Evolutionary conservation across 73 alveolate genomes (phyloP).

Genomic region (Tetrahymena malaccensis): DNA sequence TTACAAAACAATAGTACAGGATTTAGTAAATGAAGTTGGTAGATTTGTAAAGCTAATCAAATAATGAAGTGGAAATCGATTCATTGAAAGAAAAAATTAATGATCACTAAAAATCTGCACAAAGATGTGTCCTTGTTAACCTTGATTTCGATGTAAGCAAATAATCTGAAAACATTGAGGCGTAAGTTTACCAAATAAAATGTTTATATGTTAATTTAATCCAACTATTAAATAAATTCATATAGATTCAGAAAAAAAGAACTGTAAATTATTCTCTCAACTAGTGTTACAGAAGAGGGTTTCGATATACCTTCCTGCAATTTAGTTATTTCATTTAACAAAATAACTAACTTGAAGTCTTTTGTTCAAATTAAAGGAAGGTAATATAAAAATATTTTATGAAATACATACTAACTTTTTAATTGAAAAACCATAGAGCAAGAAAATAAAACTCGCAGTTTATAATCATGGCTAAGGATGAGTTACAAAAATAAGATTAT

Average conservation of each 20-base stretch:
- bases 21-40: neutral
- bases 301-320: constrained; percentile 30
- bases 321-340: neutral
- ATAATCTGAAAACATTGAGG: neutral
- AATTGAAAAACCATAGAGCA: neutral
- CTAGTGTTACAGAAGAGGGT: constrained; percentile 42
- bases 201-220: neutral
- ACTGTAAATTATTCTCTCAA: constrained; percentile 12
- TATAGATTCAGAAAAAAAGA: constrained; percentile 1
- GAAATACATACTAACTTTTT: neutral
- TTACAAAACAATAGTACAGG: neutral
- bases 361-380: neutral
- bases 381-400: neutral
- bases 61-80: neutral
- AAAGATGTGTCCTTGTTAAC: neutral
- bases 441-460: neutral
- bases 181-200: neutral
- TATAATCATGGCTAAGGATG: neutral
- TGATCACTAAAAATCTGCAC: neutral
- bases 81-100: neutral
- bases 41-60: neutral
- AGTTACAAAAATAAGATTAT: neutral
- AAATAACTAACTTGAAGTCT: neutral
- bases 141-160: neutral
- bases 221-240: neutral